Base-by-base conservation (phyloP, 306 rosid species). In the Prunus fruticosa region DNA sequence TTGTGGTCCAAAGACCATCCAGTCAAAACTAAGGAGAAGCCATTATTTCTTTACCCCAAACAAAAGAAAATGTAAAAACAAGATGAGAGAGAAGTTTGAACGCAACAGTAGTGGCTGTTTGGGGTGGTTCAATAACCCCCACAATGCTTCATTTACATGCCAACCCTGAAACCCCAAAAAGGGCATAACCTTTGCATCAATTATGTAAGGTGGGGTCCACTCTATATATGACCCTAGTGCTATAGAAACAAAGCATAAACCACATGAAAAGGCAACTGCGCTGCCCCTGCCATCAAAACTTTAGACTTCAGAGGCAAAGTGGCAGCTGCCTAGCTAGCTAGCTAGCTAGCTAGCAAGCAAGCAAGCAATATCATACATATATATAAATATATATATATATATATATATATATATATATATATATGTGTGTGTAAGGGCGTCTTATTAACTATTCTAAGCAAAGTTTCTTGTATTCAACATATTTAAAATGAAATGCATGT, bases 41-140 rank as follows among this genome's bases (percentile, higher is more conserved):
- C 25, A 27, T 41, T 72, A 38, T 41, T 41, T 56, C 12, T 22
- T 25, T 15, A 13, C 53, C 43, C 51, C 15, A 56, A 38, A 56
- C 30, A 22, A 38, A 34, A 54, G 16, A 22, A 72, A 41, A 58
- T 8, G 68, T 38, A 16, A 43, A 72, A 28, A 41, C 41, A 20
- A 11, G 11, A 2, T 14, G 57, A 58, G 28, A 64, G 25, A 18
- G 16, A 53, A 43, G 77, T 60, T 73, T 45, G 68, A 73, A 73
- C 67, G n/a, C 11, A 14, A 60, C 28, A 43, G 68, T 54, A 58
- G 58, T 54, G 52, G 30, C 50, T 19, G 50, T 10, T 64, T 25
- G 4, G 4, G 34, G 14, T 73, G 77, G 68, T 73, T 58, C 67
- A 58, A 72, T 62, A 60, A 28, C 34, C 54, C 23, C 10, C 71